Base-by-base conservation (phyloP, 1,284 basidiomycete species). In the Hymenochaete sp. region DNA sequence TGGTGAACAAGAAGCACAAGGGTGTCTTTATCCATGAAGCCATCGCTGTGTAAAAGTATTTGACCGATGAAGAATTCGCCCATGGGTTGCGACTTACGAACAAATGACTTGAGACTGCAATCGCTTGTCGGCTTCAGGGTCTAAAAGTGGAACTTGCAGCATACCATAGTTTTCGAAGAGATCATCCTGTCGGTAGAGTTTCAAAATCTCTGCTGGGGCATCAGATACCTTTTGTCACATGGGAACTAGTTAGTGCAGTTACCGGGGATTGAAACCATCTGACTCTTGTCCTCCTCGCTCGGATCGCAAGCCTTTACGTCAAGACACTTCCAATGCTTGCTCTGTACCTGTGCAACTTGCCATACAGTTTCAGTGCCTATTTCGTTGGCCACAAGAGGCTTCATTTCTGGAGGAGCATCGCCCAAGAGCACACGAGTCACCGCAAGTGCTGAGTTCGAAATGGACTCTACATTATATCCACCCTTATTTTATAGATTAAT, bases 391-490 rank as follows among this genome's bases (percentile, higher is more conserved):
- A 77, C 68, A 58, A 88, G 66, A 0, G 81, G 72, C 2, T 71
- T 72, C 3, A 96, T 64, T 53, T 81, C 75, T 0, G 82, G 82
- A 0, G 92, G 89, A 1, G 83, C 71, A 54, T 93, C 87, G 7
- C 93, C 93, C 4, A 98, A 73, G 14, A 99, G 67, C 10, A 92
- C 76, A 45, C 78, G 73, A 0, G 87, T 79, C 18, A 98, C 95
- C 0, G 91, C 91, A 10, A 93, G 63, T 0, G 93, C 84, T 14
- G 93, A 97, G 8, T 71, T 71, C 16, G 92, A 87, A 50, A 95
- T 89, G 1, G 93, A 83, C 6, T 92, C 77, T 19, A 98, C 75
- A 57, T 93, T 93, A 65, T 99, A 99, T 0, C 96, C 96, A 14
- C 96, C 96, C 90, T 96, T 49, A 7, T 14, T 10, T 25, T 35